These are phyloP conservation scores for Eragrostis curvula DNA, from an alignment of 176 grass and related monocot species.

Conservation along the genomic window DNA sequence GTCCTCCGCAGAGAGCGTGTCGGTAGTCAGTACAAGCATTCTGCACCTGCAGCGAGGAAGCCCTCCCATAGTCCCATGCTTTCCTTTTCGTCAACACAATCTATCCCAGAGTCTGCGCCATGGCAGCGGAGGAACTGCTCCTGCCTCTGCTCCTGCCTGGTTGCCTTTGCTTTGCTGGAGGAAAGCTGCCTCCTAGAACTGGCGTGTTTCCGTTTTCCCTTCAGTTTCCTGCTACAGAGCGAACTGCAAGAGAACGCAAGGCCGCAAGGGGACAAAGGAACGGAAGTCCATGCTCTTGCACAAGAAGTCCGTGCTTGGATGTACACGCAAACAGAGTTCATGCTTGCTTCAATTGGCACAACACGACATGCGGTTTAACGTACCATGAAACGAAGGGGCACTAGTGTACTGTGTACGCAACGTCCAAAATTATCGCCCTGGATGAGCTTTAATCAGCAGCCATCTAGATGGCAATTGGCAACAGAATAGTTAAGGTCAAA, in stretches of 20 bases:
- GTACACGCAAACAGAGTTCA: neutral
- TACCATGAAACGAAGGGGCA: neutral
- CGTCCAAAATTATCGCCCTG: conserved; percentile 52
- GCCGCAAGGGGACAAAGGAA: neutral
- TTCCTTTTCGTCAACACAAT: conserved; percentile 14
- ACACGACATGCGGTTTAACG: neutral
- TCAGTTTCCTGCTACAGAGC: neutral
- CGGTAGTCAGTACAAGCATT: neutral
- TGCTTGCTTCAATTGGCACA: neutral
- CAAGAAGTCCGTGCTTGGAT: neutral
- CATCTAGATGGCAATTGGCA: conserved; percentile 60
- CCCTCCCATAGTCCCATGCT: neutral
- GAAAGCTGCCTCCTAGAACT: neutral
- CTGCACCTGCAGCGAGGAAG: conserved; percentile 27
- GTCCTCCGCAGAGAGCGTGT: neutral
- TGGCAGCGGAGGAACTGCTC: neutral
- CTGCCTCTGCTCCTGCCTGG: too few species aligned
- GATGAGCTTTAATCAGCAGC: conserved; percentile 94
- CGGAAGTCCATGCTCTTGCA: neutral
- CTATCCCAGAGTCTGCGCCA: neutral
- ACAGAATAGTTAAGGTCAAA: conserved; percentile 35
- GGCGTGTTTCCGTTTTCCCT: neutral
- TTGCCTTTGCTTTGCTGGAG: conserved; percentile 19
- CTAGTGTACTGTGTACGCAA: neutral
- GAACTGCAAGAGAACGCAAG: neutral